Percentiles rank a stretch among this genome's conserved stretches.
Conservation (phyloP, 495 filamentous ascomycete genomes). For the Penicillium ucsense region DNA sequence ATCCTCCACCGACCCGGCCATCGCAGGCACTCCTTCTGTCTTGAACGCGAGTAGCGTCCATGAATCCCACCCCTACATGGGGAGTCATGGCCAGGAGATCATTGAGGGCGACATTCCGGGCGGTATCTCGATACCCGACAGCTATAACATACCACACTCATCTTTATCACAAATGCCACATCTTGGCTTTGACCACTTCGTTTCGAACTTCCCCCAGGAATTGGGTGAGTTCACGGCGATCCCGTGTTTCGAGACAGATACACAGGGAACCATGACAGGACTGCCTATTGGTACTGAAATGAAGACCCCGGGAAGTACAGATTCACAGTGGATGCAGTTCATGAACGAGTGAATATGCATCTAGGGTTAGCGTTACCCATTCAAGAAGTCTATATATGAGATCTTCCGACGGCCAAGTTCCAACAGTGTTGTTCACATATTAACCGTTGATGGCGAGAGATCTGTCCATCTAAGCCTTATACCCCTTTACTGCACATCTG, state of each 20-base stretch:
- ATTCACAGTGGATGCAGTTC: slow-evolving; percentile 33
- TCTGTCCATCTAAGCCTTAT: too few relatives aligned
- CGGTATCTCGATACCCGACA: slow-evolving; percentile 16
- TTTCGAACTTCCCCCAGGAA: slow-evolving; percentile 39
- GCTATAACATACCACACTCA: slow-evolving; percentile 23
- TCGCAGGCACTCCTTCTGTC: slow-evolving; percentile 8
- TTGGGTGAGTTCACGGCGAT: slow-evolving; percentile 39
- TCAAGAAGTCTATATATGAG: too few relatives aligned
- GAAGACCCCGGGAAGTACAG: slow-evolving; percentile 16
- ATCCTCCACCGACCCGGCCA: slow-evolving; percentile 2
- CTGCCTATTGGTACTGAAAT: slow-evolving; percentile 14
- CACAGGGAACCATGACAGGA: slow-evolving; percentile 13
- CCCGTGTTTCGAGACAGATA: slow-evolving; percentile 36
- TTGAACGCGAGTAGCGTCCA: slow-evolving; percentile 3
- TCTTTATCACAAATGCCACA: slow-evolving; percentile 27
- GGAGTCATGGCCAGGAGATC: slow-evolving; percentile 7
- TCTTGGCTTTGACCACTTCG: slow-evolving; percentile 37
- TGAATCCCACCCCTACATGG: slow-evolving; percentile 6
- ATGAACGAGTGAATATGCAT: slow-evolving; percentile 21
- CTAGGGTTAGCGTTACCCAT: too few relatives aligned
- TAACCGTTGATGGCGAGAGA: too few relatives aligned
- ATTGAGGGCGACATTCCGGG: slow-evolving; percentile 15
- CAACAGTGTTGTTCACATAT: too few relatives aligned
- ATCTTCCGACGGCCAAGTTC: too few relatives aligned
- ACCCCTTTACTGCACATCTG: too few relatives aligned